These are phyloP conservation scores for Acer negundo DNA, from an alignment of 345 rosid genomes.

Conservation along the genomic window DNA sequence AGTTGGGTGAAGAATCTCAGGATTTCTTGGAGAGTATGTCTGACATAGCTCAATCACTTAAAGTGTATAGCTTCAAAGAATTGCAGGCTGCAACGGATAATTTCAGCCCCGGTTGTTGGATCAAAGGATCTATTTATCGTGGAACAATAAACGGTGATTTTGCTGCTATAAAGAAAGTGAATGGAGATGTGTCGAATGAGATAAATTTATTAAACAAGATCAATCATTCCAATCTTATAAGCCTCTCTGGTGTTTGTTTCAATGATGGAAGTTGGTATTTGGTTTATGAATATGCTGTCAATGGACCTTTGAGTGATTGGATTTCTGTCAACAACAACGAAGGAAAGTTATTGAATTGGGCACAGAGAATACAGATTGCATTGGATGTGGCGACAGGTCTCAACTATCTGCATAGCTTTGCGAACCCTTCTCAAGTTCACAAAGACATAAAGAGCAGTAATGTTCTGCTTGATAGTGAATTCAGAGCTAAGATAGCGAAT, in stretches of 20 bases:
- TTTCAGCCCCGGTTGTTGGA: constrained; percentile 53
- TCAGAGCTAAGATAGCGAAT: constrained; percentile 60
- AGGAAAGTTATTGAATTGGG: constrained; percentile 49
- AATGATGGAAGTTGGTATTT: constrained; percentile 69
- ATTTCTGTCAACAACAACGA: constrained; percentile 32
- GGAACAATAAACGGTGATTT: constrained; percentile 67
- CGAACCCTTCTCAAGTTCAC: constrained; percentile 57
- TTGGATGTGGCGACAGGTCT: constrained; percentile 79
- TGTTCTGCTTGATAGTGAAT: constrained; percentile 50
- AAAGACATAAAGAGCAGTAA: constrained; percentile 49
- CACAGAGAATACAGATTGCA: constrained; percentile 59
- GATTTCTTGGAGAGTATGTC: constrained; percentile 47
- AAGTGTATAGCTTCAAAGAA: constrained; percentile 62
- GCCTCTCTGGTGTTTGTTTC: constrained; percentile 74
- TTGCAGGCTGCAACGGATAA: constrained; percentile 61
- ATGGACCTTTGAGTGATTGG: constrained; percentile 76
- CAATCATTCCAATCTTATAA: constrained; percentile 69
- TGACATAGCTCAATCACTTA: constrained; percentile 51
- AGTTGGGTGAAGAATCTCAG: constrained; percentile 42
- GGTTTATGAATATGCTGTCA: constrained; percentile 69
- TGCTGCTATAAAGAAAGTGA: constrained; percentile 71
- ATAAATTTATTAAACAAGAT: constrained; percentile 56
- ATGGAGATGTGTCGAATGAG: constrained; percentile 74
- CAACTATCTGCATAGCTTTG: constrained; percentile 72
- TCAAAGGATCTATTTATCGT: constrained; percentile 59